A percentile compares a stretch with the other conserved stretches of the same genome.
phyloP scores from a whole-genome alignment of 2,329 filamentous ascomycete genomes.

The Plectosphaerella plurivora region DNA sequence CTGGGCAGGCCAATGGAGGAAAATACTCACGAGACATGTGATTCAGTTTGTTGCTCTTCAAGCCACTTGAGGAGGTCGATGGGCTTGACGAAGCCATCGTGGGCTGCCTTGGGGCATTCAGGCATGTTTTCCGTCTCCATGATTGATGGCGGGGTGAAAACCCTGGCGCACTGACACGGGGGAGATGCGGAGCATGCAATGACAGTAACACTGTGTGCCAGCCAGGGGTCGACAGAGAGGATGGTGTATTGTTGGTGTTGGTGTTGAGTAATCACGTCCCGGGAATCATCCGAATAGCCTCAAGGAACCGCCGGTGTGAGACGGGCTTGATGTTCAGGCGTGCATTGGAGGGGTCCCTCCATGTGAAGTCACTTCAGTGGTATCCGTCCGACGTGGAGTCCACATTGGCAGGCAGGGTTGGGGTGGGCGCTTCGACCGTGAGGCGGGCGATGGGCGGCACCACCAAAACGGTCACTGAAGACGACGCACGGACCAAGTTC shows the following conservation, averaged over 20 bases:
- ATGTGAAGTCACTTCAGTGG: not conserved
- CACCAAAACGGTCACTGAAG: not conserved
- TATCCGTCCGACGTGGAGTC: too few species aligned
- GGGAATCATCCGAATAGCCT: too few species aligned
- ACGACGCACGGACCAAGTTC: not conserved
- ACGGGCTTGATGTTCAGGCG: not conserved
- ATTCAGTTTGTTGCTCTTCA: conserved; percentile 28
- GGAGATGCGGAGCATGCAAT: too few species aligned
- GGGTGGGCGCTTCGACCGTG: too few species aligned
- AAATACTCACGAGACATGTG: conserved; percentile 29
- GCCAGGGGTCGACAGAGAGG: too few species aligned
- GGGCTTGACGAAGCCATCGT: conserved; percentile 25
- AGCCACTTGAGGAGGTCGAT: conserved; percentile 35
- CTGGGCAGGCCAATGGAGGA: not conserved
- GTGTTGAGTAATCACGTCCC: too few species aligned
- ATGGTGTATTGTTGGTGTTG: too few species aligned
- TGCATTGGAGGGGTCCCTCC: not conserved
- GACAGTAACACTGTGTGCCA: too few species aligned
- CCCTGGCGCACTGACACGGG: not conserved
- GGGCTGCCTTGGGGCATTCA: not conserved
- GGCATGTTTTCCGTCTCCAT: not conserved
- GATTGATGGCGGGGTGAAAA: not conserved
- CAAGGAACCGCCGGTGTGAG: not conserved
- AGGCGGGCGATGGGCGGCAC: too few species aligned
- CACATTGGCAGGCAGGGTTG: too few species aligned